These are phyloP conservation scores for Meira nashicola DNA, from an alignment of 1,284 basidiomycete genomes.

Conservation along the genomic window DNA sequence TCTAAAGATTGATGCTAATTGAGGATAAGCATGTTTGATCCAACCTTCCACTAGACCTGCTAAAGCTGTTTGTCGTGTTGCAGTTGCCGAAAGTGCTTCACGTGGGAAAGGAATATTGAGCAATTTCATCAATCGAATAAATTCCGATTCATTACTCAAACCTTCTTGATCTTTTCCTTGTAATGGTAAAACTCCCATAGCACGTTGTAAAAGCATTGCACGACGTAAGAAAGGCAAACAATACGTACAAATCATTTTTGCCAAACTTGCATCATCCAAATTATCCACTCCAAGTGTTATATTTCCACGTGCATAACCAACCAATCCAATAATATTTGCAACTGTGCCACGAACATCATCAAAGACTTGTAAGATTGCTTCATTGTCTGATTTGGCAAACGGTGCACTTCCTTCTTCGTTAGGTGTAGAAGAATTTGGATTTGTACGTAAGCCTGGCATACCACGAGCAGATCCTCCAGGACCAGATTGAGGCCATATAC, in stretches of 20 bases:
- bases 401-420: constrained; percentile 14
- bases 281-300: constrained; percentile 51
- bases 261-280: constrained; percentile 57
- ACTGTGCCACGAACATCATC: constrained; percentile 49
- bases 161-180: constrained; percentile 9
- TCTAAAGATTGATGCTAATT: constrained; percentile 47
- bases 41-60: constrained; percentile 49
- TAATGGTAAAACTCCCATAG: constrained; percentile 55
- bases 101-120: constrained; percentile 41
- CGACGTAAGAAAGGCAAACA: constrained; percentile 90
- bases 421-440: constrained; percentile 17
- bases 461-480: constrained; percentile 8
- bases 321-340: constrained; percentile 47
- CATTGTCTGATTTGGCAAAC: constrained; percentile 16
- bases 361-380: constrained; percentile 32
- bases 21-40: constrained; percentile 51
- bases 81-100: constrained; percentile 35
- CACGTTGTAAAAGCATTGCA: constrained; percentile 76
- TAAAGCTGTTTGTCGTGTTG: constrained; percentile 45
- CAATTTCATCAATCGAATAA: constrained; percentile 31
- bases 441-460: constrained; percentile 24
- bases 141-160: constrained; percentile 21
- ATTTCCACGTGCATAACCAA: constrained; percentile 51
- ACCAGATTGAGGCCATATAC: constrained; percentile 37
- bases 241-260: constrained; percentile 80